Conservation (phyloP, 768 basidiomycete species). For the Ramaria rubella region DNA sequence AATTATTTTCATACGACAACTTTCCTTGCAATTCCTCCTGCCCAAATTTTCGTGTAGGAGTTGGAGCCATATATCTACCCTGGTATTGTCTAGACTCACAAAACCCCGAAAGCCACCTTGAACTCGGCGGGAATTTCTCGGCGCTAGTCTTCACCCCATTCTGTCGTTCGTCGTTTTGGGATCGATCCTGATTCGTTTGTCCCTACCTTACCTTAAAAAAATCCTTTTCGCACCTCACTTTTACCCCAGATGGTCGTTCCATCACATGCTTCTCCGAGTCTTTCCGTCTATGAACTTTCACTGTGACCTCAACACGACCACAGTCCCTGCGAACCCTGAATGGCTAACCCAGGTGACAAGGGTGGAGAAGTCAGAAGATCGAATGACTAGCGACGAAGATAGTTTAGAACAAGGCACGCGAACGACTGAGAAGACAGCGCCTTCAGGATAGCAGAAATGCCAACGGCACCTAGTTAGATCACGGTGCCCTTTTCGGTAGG, state of each 20-base stretch:
- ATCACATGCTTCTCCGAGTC: neutral
- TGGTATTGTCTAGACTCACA: slow-evolving; percentile 60
- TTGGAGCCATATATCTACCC: slow-evolving; percentile 75
- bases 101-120: slow-evolving; percentile 51
- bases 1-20: neutral
- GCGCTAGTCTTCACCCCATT: slow-evolving; percentile 68
- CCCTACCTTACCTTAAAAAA: neutral
- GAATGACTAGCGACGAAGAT: neutral
- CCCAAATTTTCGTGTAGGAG: slow-evolving; percentile 65
- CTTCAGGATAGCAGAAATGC: too few species aligned
- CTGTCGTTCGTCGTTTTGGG: slow-evolving; percentile 81
- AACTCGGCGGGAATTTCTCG: slow-evolving; percentile 63
- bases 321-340: neutral
- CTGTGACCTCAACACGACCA: neutral
- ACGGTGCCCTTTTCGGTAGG: too few species aligned
- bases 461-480: too few species aligned
- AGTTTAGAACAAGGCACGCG: neutral
- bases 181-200: slow-evolving; percentile 77
- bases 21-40: neutral
- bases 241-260: neutral
- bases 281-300: neutral
- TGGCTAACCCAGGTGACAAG: neutral
- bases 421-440: too few species aligned
- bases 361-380: neutral
- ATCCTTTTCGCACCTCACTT: neutral